These are phyloP conservation scores for Friedmanniomyces simplex DNA, from an alignment of 495 filamentous ascomycete species.

Conservation along the genomic window DNA sequence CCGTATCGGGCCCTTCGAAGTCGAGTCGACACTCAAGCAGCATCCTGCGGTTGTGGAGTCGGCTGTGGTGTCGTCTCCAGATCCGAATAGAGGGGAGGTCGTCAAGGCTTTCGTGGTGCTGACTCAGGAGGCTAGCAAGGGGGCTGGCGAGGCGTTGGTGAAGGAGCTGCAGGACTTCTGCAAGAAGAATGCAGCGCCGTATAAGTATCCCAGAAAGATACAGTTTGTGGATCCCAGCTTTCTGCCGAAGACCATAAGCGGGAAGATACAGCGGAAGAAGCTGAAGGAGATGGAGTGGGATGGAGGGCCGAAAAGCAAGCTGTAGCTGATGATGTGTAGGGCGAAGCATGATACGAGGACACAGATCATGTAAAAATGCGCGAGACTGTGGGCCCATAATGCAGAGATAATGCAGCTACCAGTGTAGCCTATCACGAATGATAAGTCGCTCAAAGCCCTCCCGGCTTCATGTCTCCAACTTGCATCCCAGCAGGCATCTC, in stretches of 20 bases:
- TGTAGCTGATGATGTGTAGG: not conserved
- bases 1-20: conserved; percentile 21
- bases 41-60: conserved; percentile 20
- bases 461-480: conserved; percentile 14
- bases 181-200: conserved; percentile 20
- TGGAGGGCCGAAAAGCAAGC: not conserved
- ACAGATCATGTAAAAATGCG: too few relatives aligned
- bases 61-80: conserved; percentile 19
- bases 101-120: conserved; percentile 22
- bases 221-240: conserved; percentile 18
- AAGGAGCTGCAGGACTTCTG: conserved; percentile 21
- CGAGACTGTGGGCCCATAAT: too few relatives aligned
- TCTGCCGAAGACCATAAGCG: conserved; percentile 22
- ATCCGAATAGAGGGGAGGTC: conserved; percentile 16
- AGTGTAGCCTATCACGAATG: too few relatives aligned
- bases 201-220: conserved; percentile 22
- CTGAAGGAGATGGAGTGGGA: conserved; percentile 18
- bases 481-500: conserved; percentile 10
- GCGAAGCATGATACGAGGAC: not conserved
- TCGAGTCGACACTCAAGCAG: conserved; percentile 21
- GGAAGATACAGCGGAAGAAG: conserved; percentile 18
- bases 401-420: too few relatives aligned
- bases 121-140: not conserved
- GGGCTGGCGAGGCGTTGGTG: conserved; percentile 1
- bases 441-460: not conserved